Conservation (phyloP, 306 rosid species). For the Mimosa pudica region DNA sequence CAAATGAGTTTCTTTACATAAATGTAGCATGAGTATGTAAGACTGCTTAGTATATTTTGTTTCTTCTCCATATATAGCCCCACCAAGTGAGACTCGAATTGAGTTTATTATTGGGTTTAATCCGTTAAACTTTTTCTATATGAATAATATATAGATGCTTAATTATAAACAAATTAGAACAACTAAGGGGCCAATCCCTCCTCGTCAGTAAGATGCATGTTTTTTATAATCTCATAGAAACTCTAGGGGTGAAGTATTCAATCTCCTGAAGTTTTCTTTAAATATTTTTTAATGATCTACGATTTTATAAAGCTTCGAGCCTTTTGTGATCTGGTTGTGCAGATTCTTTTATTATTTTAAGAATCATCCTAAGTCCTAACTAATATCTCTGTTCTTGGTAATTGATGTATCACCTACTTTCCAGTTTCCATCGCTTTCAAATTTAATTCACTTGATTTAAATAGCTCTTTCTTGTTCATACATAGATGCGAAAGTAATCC, state of each 20-base stretch:
- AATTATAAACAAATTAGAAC: neutral
- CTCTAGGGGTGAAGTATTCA: neutral
- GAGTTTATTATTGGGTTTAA: too few relatives aligned
- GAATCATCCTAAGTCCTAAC: neutral
- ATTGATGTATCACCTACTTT: neutral
- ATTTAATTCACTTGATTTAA: neutral
- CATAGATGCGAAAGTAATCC: neutral
- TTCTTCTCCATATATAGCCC: too few relatives aligned
- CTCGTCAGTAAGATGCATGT: neutral
- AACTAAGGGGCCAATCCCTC: neutral
- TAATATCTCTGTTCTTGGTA: neutral
- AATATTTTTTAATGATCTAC: neutral
- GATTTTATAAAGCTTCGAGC: neutral
- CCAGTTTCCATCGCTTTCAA: neutral
- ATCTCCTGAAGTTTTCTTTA: neutral
- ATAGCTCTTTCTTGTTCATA: neutral
- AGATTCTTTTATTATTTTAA: neutral
- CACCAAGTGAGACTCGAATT: too few relatives aligned
- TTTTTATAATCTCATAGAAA: neutral
- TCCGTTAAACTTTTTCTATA: too few relatives aligned
- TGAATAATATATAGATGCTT: neutral
- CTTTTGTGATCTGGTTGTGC: neutral
- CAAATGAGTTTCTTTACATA: too few relatives aligned
- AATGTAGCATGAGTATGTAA: too few relatives aligned
- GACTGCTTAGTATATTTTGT: too few relatives aligned